Base-by-base conservation (phyloP, 805 yeast genomes). In the baker's yeast (Saccharomyces cerevisiae) region DNA sequence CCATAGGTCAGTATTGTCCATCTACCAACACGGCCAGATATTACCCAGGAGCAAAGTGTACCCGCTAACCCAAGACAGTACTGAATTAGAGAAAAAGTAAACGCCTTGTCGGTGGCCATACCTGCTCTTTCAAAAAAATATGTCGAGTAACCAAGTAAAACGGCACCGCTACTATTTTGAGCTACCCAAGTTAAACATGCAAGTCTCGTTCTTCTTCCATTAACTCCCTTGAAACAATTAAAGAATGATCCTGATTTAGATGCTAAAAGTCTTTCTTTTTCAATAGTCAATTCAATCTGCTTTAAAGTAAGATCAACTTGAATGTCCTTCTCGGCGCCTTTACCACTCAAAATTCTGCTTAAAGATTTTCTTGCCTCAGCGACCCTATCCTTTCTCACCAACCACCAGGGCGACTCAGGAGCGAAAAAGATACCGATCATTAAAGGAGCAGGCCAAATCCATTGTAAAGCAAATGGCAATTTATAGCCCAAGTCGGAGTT, bases 381-480 rank as follows among this genome's bases (percentile, higher is more conserved):
- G 57, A 73, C 70, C 62, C 80, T 72, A 54, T 77, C 77, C 54
- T 77, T 73, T 24, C 81, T 73, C 59, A 83, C 74, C 64, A 84
- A 74, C 85, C 86, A 84, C 79, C 89, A 79, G 61, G 89, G 88
- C 4, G 88, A 83, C 66, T 84, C 89, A 41, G 88, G 88, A 60
- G 77, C 61, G 27, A 73, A 72, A 29, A 71, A 57, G 57, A 78
- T 69, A 30, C 76, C 69, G 14, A 71, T 53, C 9, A 75, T 59
- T 28, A 82, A 63, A 43, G 82, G 81, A 9, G 74, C 63, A 13
- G 82, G 79, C 84, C 84, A 82, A 4, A 74, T 65, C 85, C 85
- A 82, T 68, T 82, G 87, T 11, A 81, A 55, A 2, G 81, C 84
- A 62, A 78, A 80, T 10, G 86, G 85, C 46, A 79, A 70, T 53